phyloP scores from a whole-genome alignment of 495 filamentous ascomycete species.

The Bryoglossum gracile region DNA sequence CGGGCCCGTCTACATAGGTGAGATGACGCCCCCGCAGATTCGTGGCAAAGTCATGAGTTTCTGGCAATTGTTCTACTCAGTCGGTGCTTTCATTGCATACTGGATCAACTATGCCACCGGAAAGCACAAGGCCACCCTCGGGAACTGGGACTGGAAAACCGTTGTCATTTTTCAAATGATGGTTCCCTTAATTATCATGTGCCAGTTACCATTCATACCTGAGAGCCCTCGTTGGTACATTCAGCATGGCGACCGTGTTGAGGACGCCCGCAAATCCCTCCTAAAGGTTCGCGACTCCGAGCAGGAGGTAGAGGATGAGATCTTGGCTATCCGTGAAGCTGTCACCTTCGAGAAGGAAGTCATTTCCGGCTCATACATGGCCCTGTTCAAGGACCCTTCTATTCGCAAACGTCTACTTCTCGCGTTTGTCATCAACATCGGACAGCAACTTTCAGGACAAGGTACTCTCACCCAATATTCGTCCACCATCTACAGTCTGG shows the following conservation, averaged over 20 bases:
- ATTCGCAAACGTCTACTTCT: slow-evolving; percentile 67
- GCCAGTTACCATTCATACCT: slow-evolving; percentile 68
- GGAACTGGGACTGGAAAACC: slow-evolving; percentile 57
- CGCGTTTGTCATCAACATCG: slow-evolving; percentile 59
- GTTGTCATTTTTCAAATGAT: slow-evolving; percentile 53
- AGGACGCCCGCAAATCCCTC: slow-evolving; percentile 57
- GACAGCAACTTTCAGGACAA: slow-evolving; percentile 61
- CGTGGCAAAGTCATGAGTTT: slow-evolving; percentile 64
- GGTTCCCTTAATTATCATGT: slow-evolving; percentile 50
- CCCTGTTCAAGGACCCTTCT: slow-evolving; percentile 61
- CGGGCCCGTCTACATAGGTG: slow-evolving; percentile 56
- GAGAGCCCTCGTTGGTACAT: slow-evolving; percentile 74
- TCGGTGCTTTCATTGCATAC: slow-evolving; percentile 75
- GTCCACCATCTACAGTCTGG: slow-evolving; percentile 56
- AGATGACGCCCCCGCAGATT: slow-evolving; percentile 51
- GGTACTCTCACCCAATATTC: slow-evolving; percentile 51
- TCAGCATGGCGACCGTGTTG: slow-evolving; percentile 62
- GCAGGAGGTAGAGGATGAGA: slow-evolving; percentile 63
- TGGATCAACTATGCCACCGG: slow-evolving; percentile 60
- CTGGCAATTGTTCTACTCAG: slow-evolving; percentile 73
- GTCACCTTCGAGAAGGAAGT: slow-evolving; percentile 70
- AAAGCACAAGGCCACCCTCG: slow-evolving; percentile 48
- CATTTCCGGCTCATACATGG: slow-evolving; percentile 58
- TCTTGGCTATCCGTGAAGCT: slow-evolving; percentile 72
- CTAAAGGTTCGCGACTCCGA: slow-evolving; percentile 51